phyloP scores from a whole-genome alignment of 2,329 filamentous ascomycete species.

The Claviceps purpurea region DNA sequence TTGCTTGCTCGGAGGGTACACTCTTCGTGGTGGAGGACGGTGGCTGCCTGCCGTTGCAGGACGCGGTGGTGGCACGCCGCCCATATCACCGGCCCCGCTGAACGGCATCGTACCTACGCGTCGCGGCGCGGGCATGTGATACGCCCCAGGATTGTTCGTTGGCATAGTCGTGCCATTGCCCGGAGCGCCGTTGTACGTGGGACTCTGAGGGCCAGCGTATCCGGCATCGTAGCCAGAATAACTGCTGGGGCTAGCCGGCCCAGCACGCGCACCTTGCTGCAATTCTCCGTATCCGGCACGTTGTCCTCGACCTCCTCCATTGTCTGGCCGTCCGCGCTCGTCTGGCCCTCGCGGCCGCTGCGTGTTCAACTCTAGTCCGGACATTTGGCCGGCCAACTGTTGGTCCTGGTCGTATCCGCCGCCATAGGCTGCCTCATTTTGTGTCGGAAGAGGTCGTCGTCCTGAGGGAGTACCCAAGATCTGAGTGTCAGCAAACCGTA shows the following conservation, averaged over 20 bases:
- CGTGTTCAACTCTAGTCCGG: conserved; percentile 21
- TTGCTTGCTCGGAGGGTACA: conserved; percentile 30
- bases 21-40: conserved; percentile 38
- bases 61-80: conserved; percentile 33
- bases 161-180: conserved; percentile 51
- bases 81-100: conserved; percentile 27
- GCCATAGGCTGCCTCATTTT: conserved; percentile 11
- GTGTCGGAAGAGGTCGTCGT: conserved; percentile 9
- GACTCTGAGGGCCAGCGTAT: conserved; percentile 16
- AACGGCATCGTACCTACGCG: conserved; percentile 33
- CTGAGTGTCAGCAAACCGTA: background rate
- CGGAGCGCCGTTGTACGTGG: conserved; percentile 28
- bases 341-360: conserved; percentile 14
- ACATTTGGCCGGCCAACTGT: conserved; percentile 21
- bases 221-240: conserved; percentile 17
- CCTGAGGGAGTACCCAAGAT: conserved; percentile 9
- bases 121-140: conserved; percentile 21
- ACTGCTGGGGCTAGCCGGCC: conserved; percentile 11
- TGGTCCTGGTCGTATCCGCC: conserved; percentile 15
- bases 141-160: conserved; percentile 30
- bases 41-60: conserved; percentile 42
- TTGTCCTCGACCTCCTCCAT: conserved; percentile 13
- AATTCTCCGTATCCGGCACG: conserved; percentile 17
- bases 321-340: conserved; percentile 14
- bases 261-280: conserved; percentile 15